Base-by-base conservation (phyloP, 768 basidiomycete genomes). In the Cystofilobasidium macerans region DNA sequence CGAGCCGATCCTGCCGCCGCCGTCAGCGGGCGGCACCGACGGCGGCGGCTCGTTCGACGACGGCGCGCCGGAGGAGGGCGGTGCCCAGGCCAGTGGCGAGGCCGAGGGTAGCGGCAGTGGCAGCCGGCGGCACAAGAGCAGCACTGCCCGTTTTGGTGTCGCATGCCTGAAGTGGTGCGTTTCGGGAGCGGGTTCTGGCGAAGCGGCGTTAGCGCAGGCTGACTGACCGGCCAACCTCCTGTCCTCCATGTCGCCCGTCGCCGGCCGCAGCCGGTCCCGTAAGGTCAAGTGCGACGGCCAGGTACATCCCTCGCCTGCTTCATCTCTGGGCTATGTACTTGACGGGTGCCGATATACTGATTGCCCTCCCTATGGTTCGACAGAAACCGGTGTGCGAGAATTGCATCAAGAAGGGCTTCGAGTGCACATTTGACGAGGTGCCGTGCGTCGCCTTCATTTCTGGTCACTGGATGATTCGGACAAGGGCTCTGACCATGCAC, bases 241-340 rank as follows among this genome's bases (percentile, higher is more conserved):
- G n/a, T n/a, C n/a, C n/a, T n/a, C n/a, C n/a, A n/a, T n/a, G n/a
- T 38, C 36, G 36, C 36, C 36, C 8, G 8, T 38, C 36, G 36
- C 36, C 57, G 30, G 14, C 2, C 20, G 24, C 59, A 69, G 68
- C 38, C 70, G 70, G n/a, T 43, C 54, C 43, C 42, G 67, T 1
- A 70, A 70, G 57, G 69, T 70, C 67, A 68, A 67, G 35, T 70
- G 70, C 58, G 67, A 67, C n/a, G 51, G 51, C 51, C 51, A 54
- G 26, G 28, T 54, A 6, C 28, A 14, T 32, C 8, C 7, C 20
- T 54, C 28, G 2, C 30, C 48, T 30, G 13, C 30, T 16, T 7
- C 51, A 12, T 32, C 51, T 32, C n/a, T n/a, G n/a, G n/a, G n/a
- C n/a, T n/a, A n/a, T n/a, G n/a, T n/a, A n/a, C 43, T 20, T 20